Conservation (phyloP, 2,329 filamentous ascomycete species). For the Phyllosticta ampelicida region DNA sequence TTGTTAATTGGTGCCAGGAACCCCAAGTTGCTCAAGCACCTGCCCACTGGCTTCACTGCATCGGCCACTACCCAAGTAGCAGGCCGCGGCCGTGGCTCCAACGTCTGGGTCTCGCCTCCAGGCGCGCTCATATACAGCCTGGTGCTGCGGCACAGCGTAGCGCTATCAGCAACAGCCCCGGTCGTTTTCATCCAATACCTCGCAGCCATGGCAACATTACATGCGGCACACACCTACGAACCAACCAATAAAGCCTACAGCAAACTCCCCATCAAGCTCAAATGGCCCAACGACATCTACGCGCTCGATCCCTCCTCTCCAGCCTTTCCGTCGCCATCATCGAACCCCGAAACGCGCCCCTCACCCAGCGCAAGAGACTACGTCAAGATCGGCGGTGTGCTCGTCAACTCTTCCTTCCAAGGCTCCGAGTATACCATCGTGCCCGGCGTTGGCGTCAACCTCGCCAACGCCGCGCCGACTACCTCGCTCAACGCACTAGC, state of each 20-base stretch:
- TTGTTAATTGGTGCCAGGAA: slow-evolving; percentile 45
- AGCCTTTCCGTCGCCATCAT: neutral
- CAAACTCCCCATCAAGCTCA: slow-evolving; percentile 69
- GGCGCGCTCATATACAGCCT: slow-evolving; percentile 83
- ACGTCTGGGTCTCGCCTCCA: slow-evolving; percentile 88
- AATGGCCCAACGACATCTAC: slow-evolving; percentile 93
- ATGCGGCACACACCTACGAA: slow-evolving; percentile 73
- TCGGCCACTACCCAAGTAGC: slow-evolving; percentile 82
- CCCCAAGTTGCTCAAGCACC: slow-evolving; percentile 57
- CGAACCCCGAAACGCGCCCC: neutral
- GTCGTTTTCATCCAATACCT: slow-evolving; percentile 94
- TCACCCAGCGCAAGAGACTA: slow-evolving; percentile 42
- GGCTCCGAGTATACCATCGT: slow-evolving; percentile 72
- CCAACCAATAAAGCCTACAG: slow-evolving; percentile 65
- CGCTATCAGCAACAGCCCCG: slow-evolving; percentile 60
- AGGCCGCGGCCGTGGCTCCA: slow-evolving; percentile 76
- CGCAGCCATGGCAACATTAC: slow-evolving; percentile 74
- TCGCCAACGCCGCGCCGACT: slow-evolving; percentile 72
- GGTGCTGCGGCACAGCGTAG: slow-evolving; percentile 70
- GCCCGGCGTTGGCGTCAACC: slow-evolving; percentile 73
- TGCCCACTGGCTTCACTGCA: slow-evolving; percentile 79
- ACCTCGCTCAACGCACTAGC: slow-evolving; percentile 73
- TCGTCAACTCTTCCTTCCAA: slow-evolving; percentile 78
- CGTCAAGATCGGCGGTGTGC: slow-evolving; percentile 85
- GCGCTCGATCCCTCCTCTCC: slow-evolving; percentile 21